These are phyloP conservation scores for Raddia distichophylla DNA, from an alignment of 176 grass and related monocot genomes.

Conservation along the genomic window DNA sequence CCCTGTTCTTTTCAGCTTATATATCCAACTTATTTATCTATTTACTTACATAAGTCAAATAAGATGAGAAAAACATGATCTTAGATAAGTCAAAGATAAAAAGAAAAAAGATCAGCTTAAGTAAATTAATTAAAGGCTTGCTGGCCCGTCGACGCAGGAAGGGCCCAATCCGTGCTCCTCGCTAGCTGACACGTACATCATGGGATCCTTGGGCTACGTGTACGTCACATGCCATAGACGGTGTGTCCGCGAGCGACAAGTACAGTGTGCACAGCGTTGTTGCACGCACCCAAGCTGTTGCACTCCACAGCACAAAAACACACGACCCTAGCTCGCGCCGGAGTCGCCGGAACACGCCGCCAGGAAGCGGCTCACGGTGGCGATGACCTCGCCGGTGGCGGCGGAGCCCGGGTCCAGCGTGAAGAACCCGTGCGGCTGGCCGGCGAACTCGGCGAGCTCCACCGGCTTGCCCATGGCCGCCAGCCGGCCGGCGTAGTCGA, in stretches of 20 bases:
- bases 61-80: too few species aligned
- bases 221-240: not conserved
- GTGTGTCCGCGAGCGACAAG: not conserved
- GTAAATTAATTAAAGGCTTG: too few species aligned
- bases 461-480: slow-evolving; percentile 66
- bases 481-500: slow-evolving; percentile 63
- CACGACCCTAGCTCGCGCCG: not conserved
- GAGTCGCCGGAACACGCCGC: not conserved
- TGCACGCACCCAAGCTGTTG: not conserved
- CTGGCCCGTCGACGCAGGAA: not conserved
- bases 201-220: not conserved
- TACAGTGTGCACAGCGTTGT: not conserved
- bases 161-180: not conserved
- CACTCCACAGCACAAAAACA: not conserved
- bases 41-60: too few species aligned
- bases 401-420: slow-evolving; percentile 67
- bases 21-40: too few species aligned
- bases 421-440: slow-evolving; percentile 88
- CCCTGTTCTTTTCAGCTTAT: too few species aligned
- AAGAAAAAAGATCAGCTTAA: too few species aligned
- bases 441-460: slow-evolving; percentile 59
- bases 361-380: slow-evolving; percentile 49
- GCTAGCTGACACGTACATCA: not conserved
- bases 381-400: slow-evolving; percentile 65
- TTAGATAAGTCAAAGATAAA: too few species aligned